phyloP scores from a whole-genome alignment of 345 rosid species.

The Sonneratia caseolaris region DNA sequence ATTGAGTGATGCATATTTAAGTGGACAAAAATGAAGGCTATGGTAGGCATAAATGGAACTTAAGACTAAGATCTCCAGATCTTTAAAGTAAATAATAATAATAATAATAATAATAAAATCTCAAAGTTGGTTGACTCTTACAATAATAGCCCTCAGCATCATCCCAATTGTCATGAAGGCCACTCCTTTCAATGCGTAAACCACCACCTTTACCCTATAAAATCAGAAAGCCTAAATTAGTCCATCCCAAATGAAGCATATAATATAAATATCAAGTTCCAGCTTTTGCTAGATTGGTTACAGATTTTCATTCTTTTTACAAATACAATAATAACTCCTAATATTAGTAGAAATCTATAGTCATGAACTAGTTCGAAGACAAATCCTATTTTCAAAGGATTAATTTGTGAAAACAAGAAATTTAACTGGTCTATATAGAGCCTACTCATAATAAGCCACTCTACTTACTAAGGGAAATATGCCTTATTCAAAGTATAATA shows the following conservation, averaged over 20 bases:
- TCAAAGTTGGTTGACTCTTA: constrained; percentile 25
- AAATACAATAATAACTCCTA: background rate
- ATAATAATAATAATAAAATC: background rate
- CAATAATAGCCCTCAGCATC: constrained; percentile 97
- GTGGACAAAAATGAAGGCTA: background rate
- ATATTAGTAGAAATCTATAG: background rate
- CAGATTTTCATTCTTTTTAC: background rate
- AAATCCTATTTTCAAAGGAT: background rate
- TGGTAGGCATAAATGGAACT: background rate
- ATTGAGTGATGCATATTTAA: background rate
- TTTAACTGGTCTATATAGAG: background rate
- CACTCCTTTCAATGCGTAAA: constrained; percentile 62
- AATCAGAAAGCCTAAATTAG: constrained; percentile 6
- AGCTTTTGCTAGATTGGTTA: background rate
- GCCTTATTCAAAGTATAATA: background rate
- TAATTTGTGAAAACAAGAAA: background rate
- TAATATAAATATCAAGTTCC: background rate
- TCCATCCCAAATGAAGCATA: background rate
- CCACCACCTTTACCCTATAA: constrained; percentile 61
- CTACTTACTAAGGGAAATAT: background rate
- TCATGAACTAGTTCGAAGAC: background rate
- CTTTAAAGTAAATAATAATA: background rate
- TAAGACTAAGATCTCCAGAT: background rate
- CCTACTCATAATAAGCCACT: background rate
- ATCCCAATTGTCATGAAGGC: constrained; percentile 98